A percentile compares a stretch with the other conserved stretches of the same genome.
phyloP scores from a whole-genome alignment of 352 stramenopile genomes.

The Pythium guiyangense region DNA sequence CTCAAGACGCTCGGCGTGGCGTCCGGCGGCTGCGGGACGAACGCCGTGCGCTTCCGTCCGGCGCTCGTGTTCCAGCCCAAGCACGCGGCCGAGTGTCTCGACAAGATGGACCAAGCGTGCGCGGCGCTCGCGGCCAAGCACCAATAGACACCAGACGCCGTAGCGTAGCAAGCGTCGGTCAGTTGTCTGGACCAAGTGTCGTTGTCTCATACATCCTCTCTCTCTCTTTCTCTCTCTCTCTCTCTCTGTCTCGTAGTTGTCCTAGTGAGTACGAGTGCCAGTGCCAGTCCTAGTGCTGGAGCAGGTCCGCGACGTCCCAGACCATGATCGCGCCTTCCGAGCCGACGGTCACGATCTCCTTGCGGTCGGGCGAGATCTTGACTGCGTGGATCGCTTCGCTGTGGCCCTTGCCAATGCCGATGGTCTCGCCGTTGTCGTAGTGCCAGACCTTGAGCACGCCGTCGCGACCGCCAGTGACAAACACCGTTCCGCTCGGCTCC shows the following conservation, averaged over 20 bases:
- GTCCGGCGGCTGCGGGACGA: slow-evolving; percentile 59
- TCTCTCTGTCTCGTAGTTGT: too few species aligned
- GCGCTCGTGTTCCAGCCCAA: slow-evolving; percentile 73
- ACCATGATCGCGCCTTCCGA: too few species aligned
- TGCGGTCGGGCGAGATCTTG: slow-evolving; percentile 91
- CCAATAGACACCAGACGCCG: too few species aligned
- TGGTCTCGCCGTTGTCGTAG: slow-evolving; percentile 94
- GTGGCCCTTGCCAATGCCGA: slow-evolving; percentile 89
- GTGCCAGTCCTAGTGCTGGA: too few species aligned
- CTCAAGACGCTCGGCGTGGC: slow-evolving; percentile 62
- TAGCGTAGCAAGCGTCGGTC: too few species aligned
- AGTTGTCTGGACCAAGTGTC: too few species aligned
- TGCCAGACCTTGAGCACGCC: slow-evolving; percentile 94
- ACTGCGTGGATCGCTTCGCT: slow-evolving; percentile 92
- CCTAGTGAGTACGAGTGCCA: too few species aligned
- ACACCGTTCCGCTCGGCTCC: slow-evolving; percentile 81
- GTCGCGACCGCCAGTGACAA: slow-evolving; percentile 90
- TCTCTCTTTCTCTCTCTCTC: too few species aligned
- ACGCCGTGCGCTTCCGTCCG: slow-evolving; percentile 72
- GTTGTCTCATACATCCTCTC: too few species aligned
- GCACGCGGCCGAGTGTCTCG: slow-evolving; percentile 69
- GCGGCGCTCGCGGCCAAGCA: slow-evolving; percentile 19
- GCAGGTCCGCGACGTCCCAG: too few species aligned
- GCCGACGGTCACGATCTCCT: slow-evolving; percentile 92
- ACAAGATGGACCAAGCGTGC: slow-evolving; percentile 62